Percentiles rank a stretch among this genome's conserved stretches.
These are phyloP conservation scores for Conoideocrella luteorostrata DNA, from an alignment of 2,329 filamentous ascomycete species.

Conservation along the genomic window DNA sequence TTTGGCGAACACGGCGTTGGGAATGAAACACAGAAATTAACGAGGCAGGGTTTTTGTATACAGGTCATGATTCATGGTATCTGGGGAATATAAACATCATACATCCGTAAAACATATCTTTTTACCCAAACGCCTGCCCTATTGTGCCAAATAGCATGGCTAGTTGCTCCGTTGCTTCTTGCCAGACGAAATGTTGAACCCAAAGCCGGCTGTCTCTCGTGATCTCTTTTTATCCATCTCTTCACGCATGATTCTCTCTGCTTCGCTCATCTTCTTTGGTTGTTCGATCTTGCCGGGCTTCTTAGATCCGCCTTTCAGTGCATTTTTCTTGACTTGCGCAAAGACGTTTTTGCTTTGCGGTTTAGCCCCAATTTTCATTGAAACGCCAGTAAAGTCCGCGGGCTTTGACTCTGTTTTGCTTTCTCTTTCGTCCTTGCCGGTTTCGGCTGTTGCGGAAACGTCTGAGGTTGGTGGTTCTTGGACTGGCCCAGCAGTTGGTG, in stretches of 20 bases:
- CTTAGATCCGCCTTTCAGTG: constrained; percentile 53
- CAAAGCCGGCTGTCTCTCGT: constrained; percentile 40
- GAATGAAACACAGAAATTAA: background rate
- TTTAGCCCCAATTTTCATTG: constrained; percentile 59
- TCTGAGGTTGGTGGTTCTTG: constrained; percentile 16
- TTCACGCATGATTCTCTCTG: constrained; percentile 82
- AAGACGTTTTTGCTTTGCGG: constrained; percentile 75
- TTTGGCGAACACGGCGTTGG: constrained; percentile 6
- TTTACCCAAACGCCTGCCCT: background rate
- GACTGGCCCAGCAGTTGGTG: constrained; percentile 4
- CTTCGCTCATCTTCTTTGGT: constrained; percentile 81
- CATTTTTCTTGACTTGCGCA: constrained; percentile 60
- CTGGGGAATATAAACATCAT: background rate
- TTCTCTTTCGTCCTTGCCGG: constrained; percentile 9
- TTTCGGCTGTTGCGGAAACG: constrained; percentile 11
- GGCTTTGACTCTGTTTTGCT: constrained; percentile 23
- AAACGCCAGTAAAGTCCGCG: constrained; percentile 36
- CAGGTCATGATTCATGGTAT: constrained; percentile 8
- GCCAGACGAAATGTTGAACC: constrained; percentile 37
- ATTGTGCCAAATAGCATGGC: too few species aligned
- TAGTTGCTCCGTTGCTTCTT: constrained; percentile 46
- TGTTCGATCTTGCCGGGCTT: constrained; percentile 52
- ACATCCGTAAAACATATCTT: background rate
- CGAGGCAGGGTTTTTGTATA: background rate
- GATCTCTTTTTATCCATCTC: constrained; percentile 66